These are phyloP conservation scores for Penicillium sp. DNA, from an alignment of 2,329 filamentous ascomycete genomes.

Conservation along the genomic window DNA sequence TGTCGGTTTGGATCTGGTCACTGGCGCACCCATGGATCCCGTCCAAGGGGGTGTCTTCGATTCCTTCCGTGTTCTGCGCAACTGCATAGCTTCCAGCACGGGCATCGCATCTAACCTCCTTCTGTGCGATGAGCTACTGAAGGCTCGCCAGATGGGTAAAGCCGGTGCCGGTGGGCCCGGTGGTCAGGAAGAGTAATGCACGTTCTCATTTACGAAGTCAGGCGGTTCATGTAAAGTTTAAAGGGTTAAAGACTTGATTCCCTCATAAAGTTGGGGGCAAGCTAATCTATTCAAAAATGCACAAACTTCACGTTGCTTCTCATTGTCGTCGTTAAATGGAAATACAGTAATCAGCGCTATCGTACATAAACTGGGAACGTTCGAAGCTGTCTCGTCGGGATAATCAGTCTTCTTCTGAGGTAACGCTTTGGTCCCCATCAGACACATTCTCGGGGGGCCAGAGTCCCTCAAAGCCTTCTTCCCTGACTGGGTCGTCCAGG, in stretches of 20 bases:
- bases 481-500: conserved; percentile 59
- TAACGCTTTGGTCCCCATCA: conserved; percentile 23
- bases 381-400: background rate
- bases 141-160: conserved; percentile 84
- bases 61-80: conserved; percentile 87
- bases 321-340: conserved; percentile 6
- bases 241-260: conserved; percentile 13
- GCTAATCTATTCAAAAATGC: conserved; percentile 14
- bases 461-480: conserved; percentile 63
- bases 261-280: conserved; percentile 6
- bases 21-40: conserved; percentile 90
- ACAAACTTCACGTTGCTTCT: conserved; percentile 9
- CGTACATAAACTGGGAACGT: conserved; percentile 3
- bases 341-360: conserved; percentile 5
- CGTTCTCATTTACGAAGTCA: conserved; percentile 17
- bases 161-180: conserved; percentile 36
- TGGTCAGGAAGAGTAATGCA: conserved; percentile 36
- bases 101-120: conserved; percentile 92
- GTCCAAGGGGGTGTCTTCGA: conserved; percentile 87
- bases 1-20: conserved; percentile 76
- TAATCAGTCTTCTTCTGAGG: conserved; percentile 14
- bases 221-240: conserved; percentile 20
- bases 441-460: conserved; percentile 45
- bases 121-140: conserved; percentile 92
- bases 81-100: conserved; percentile 85